Evolutionary conservation across 306 rosid genomes (phyloP), one percentile per base, ranked within the genome.

Genomic region (Trifolium dubium): DNA sequence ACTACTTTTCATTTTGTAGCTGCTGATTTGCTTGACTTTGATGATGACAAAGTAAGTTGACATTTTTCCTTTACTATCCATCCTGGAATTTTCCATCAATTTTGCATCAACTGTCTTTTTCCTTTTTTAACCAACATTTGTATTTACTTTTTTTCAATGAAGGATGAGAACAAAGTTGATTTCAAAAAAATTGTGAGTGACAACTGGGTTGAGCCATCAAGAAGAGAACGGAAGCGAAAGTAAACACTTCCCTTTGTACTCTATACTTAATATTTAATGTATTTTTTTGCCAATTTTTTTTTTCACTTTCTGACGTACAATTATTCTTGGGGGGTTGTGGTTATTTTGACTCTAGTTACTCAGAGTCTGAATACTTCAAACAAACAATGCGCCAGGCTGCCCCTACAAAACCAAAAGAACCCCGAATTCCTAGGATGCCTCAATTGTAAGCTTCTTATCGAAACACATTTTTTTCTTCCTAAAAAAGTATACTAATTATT

Each of bases 401-500:
- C 80, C 92, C 99, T 9, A 69, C 95, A 56, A 94, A 92, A 81
- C 96, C 99, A 1, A 94, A 82, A 71, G 99, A 92, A 81, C 97
- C 99, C 17, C 93, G 99, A 15, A 94, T 94, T 82, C 99, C 99
- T 28, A 96, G 97, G 75, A 94, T 94, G 99, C 99, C 99, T 71
- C 97, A 89, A 80, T 76, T 94, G 99, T 94, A 88, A 91, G 92
- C 23, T n/a, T 49, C 78, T 80, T 46, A 43, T 55, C 19, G 14
- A 72, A 74, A 31, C 58, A n/a, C 4, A 43, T 51, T 60, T 8
- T 63, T 78, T 78, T 44, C 76, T 55, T 11, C 37, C 19, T 13
- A 29, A 8, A 28, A 10, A n/a, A 39, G 11, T 41, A 13, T 5
- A 29, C 35, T 55, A 44, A 73, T 30, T 41, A 65, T 59, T 55